These are phyloP conservation scores for Hypoxylon cercidicola DNA, from an alignment of 495 filamentous ascomycete species.

Conservation along the genomic window DNA sequence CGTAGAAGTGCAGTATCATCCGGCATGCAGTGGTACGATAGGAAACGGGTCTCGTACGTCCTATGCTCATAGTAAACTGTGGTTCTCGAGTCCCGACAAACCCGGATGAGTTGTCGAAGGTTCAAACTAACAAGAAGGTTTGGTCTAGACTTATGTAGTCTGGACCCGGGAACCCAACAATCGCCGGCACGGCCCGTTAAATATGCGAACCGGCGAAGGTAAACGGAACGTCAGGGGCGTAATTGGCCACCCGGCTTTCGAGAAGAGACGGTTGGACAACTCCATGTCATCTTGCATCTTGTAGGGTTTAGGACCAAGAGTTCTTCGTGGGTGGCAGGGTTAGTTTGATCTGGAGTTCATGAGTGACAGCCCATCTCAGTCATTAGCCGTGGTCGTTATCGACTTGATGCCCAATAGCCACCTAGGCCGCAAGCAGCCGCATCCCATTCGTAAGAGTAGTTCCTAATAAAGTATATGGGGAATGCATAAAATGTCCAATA, in stretches of 20 bases:
- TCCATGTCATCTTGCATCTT: slow-evolving; percentile 19
- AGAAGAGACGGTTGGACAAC: slow-evolving; percentile 1
- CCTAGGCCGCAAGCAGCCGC: slow-evolving; percentile 6
- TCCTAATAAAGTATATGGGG: slow-evolving; percentile 31
- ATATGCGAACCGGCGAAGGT: slow-evolving; percentile 17
- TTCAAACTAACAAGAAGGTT: slow-evolving; percentile 14
- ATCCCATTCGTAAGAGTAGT: slow-evolving; percentile 11
- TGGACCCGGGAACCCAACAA: slow-evolving; percentile 9
- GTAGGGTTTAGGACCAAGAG: slow-evolving; percentile 11
- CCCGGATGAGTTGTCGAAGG: slow-evolving; percentile 1
- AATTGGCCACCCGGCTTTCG: slow-evolving; percentile 23
- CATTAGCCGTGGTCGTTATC: not conserved
- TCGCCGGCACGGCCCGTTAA: slow-evolving; percentile 34
- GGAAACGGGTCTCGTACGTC: no score
- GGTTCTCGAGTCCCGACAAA: no score
- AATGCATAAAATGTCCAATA: slow-evolving; percentile 5
- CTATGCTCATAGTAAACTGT: no score
- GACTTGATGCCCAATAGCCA: slow-evolving; percentile 30
- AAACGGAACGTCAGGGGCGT: not conserved
- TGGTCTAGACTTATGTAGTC: not conserved
- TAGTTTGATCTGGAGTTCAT: slow-evolving; percentile 16
- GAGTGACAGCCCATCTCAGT: slow-evolving; percentile 14
- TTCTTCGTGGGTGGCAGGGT: slow-evolving; percentile 13
- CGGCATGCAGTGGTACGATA: no score
- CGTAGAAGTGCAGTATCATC: no score